phyloP scores from a whole-genome alignment of 108 stramenopile genomes.

The Cylindrotheca closterium region DNA sequence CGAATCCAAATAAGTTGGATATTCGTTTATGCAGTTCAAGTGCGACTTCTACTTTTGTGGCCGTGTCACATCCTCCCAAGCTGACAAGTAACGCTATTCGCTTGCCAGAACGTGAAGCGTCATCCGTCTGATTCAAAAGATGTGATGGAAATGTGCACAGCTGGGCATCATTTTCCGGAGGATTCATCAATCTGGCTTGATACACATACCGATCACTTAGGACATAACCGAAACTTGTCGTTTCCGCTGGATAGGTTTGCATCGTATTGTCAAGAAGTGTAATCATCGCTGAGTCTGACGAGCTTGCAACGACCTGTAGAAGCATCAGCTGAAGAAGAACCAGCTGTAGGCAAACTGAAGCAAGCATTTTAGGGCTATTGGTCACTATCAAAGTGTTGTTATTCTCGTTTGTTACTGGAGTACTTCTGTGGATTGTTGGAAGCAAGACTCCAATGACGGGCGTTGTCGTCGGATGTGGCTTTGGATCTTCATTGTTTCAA shows the following conservation, averaged over 20 bases:
- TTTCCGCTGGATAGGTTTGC: conserved; percentile 8
- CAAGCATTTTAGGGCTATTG: no score
- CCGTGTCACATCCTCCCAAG: conserved; percentile 34
- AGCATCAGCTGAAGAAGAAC: no score
- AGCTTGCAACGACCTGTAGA: no score
- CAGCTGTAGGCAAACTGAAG: no score
- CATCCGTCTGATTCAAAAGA: not conserved
- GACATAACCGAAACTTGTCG: not conserved
- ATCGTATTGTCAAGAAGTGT: conserved; percentile 7
- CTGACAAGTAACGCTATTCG: conserved; percentile 41
- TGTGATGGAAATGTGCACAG: conserved; percentile 7
- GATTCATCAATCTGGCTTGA: conserved; percentile 16
- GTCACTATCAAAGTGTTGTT: no score
- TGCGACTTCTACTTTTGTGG: conserved; percentile 30
- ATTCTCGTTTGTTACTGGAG: no score
- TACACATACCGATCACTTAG: conserved; percentile 1
- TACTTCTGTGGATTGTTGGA: no score
- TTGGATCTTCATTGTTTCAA: no score
- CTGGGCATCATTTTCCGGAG: conserved; percentile 14
- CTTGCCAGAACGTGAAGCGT: not conserved
- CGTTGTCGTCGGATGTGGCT: no score
- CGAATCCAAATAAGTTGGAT: conserved; percentile 8
- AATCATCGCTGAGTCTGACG: conserved; percentile 1
- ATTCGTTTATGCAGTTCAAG: conserved; percentile 22
- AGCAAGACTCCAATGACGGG: no score